Percentiles rank a stretch among this genome's conserved stretches.
These are phyloP conservation scores for Suillus clintonianus DNA, from an alignment of 768 basidiomycete genomes.

Conservation along the genomic window DNA sequence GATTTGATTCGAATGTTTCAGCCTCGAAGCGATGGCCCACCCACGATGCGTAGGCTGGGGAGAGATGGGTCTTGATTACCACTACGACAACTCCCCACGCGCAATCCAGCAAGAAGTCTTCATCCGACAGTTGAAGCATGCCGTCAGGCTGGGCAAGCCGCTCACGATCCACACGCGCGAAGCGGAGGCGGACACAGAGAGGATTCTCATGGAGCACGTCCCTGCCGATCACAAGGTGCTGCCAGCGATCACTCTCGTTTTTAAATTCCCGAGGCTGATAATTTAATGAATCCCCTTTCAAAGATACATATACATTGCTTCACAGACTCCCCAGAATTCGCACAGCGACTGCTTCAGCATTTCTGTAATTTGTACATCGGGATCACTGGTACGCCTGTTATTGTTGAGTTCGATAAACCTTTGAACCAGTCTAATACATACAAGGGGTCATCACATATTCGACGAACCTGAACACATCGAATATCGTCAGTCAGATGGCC, in stretches of 20 bases:
- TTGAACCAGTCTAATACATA: neutral
- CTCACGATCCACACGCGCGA: slow-evolving; percentile 87
- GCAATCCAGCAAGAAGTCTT: slow-evolving; percentile 69
- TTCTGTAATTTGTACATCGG: slow-evolving; percentile 86
- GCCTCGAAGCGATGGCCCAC: slow-evolving; percentile 74
- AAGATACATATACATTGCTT: slow-evolving; percentile 90
- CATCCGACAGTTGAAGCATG: slow-evolving; percentile 64
- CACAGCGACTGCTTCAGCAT: slow-evolving; percentile 65
- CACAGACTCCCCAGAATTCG: slow-evolving; percentile 79
- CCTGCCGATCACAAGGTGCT: slow-evolving; percentile 67
- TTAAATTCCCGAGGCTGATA: neutral
- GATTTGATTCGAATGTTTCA: slow-evolving; percentile 24
- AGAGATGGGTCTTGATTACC: slow-evolving; percentile 86
- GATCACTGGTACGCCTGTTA: slow-evolving; percentile 56
- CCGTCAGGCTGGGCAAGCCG: slow-evolving; percentile 70
- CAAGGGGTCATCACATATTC: slow-evolving; percentile 80
- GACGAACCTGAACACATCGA: slow-evolving; percentile 70
- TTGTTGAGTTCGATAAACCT: neutral
- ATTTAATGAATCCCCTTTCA: neutral
- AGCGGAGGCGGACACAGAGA: slow-evolving; percentile 80
- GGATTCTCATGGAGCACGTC: slow-evolving; percentile 74
- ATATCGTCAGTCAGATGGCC: slow-evolving; percentile 60
- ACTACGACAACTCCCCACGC: slow-evolving; percentile 78
- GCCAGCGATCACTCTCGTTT: neutral
- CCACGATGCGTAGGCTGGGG: slow-evolving; percentile 88